Base-by-base conservation (phyloP, 495 filamentous ascomycete species). In the Penicillium turbatum region DNA sequence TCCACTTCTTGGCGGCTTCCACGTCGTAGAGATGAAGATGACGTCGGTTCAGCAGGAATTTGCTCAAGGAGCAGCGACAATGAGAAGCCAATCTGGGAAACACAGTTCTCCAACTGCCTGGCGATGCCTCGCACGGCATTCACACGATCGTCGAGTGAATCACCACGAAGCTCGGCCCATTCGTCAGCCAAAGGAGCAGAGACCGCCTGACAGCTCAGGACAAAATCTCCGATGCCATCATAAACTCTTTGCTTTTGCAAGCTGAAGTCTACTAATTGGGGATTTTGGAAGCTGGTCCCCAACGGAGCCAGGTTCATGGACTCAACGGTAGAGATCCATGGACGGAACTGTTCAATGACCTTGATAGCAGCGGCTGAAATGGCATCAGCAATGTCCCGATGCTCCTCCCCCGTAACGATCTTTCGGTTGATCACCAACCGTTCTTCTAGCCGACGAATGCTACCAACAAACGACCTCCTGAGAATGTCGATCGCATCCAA, bases 121-220 rank as follows among this genome's bases (percentile, higher is more conserved):
- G 85, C 82, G 52, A 89, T 86, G 26, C 79, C 75, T 38, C 86
- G 79, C 48, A 96, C 86, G 51, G 85, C 83, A 57, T 86, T 88
- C 32, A 98, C 65, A 34, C 92, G 83, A 54, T 91, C 89, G 55
- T 96, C 92, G n/a, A 98, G 76, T 13, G 92, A 88, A 62, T 92
- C 89, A 3, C 90, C 90, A n/a, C 92, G 83, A 11, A 88, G 73
- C 60, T 95, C 90, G 17, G 91, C 82, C 93, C 93, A 98, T 69
- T 98, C 93, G 65, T 98, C 93, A 10, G 86, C 88, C 27, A 98
- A 74, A 31, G 95, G 92, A 12, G 89, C 88, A 10, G 92, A 86
- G 10, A 97, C 85, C 7, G 84, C 83, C 67, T 97, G 92, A 65
- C 90, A 95, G 50, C 85, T 83, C 16, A 96, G 64, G 11, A 97